Evolutionary conservation across 2,329 filamentous ascomycete genomes (phyloP), one percentile per base, ranked within the genome.

Genomic region (Cryoendolithus antarcticus): DNA sequence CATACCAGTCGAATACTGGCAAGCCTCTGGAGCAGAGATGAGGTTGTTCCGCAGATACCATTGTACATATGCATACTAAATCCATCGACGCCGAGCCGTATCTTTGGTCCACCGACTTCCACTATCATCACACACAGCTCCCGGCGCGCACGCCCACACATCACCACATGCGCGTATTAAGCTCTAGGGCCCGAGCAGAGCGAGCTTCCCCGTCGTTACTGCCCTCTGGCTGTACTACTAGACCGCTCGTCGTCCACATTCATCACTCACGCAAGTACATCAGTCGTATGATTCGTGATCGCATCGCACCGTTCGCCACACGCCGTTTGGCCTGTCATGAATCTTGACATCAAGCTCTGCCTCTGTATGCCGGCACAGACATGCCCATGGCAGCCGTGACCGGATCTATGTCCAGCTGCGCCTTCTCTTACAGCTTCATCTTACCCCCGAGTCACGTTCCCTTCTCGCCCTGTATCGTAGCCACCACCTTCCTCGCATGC

Each of bases 391-490:
- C 6, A 6, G 19, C 19, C 6, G 24, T 27, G 24, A 27, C 24
- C 7, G 3, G 24, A 4, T 21, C 19, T 21, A 4, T 6, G 19
- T 21, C 19, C 19, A 21, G 6, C 19, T 21, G 19, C n/a, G n/a
- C n/a, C n/a, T n/a, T n/a, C n/a, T n/a, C 19, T 21, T 21, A 21
- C 19, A 27, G 30, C 30, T 11, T 28, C 7, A 4, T 10, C 4
- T 24, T 3, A 11, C 5, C 10, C 9, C 21, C 11, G 10, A 9
- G 9, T 12, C 8, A 33, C n/a, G 13, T 32, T n/a, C 9, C 31
- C 65, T 74, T 77, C 66, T 95, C 83, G 32, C 89, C 91, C 62
- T 96, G 88, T 45, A 96, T 93, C 1, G 91, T 96, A 39, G 89
- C 89, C 45, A 98, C 80, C 9, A 96, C 74, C 58, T 77, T 82